Evolutionary conservation across 1,284 basidiomycete species (phyloP).

Genomic region (Cystobasidium sp.): DNA sequence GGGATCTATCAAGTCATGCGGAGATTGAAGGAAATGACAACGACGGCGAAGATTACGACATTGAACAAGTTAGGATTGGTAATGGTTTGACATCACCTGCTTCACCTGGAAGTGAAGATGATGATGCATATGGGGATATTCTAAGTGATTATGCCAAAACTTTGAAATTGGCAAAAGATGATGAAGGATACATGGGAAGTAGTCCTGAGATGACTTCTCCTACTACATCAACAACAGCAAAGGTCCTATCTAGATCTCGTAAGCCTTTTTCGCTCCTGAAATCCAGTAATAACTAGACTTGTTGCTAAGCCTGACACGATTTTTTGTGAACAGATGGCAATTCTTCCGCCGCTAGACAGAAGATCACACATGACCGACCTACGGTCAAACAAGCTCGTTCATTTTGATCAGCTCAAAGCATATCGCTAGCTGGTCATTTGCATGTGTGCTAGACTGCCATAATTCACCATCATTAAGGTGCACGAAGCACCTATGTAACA

Average conservation of each 20-base stretch:
- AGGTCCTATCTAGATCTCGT: not conserved
- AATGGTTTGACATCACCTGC: not conserved
- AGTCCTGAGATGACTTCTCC: constrained; percentile 7
- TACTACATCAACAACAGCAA: not conserved
- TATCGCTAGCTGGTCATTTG: constrained; percentile 3
- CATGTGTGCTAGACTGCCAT: not conserved
- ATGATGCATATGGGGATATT: constrained; percentile 3
- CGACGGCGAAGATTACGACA: not conserved
- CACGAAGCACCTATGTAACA: too few relatives aligned
- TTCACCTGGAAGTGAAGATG: constrained; percentile 23
- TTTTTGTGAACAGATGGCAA: not conserved
- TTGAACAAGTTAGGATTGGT: not conserved
- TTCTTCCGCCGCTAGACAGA: not conserved
- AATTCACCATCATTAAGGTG: too few relatives aligned
- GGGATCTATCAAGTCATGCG: constrained; percentile 21
- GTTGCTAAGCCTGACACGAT: not conserved
- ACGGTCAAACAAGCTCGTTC: not conserved
- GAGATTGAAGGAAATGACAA: not conserved
- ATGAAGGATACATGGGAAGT: constrained; percentile 31
- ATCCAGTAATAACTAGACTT: not conserved
- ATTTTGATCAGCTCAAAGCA: constrained; percentile 14
- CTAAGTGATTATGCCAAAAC: not conserved
- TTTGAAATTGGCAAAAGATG: not conserved
- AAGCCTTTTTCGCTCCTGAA: not conserved
- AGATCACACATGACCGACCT: not conserved